Percentiles rank a stretch among this genome's conserved stretches.
Evolutionary conservation across 2,329 filamentous ascomycete genomes (phyloP).

Genomic region (Diaporthe sp.): DNA sequence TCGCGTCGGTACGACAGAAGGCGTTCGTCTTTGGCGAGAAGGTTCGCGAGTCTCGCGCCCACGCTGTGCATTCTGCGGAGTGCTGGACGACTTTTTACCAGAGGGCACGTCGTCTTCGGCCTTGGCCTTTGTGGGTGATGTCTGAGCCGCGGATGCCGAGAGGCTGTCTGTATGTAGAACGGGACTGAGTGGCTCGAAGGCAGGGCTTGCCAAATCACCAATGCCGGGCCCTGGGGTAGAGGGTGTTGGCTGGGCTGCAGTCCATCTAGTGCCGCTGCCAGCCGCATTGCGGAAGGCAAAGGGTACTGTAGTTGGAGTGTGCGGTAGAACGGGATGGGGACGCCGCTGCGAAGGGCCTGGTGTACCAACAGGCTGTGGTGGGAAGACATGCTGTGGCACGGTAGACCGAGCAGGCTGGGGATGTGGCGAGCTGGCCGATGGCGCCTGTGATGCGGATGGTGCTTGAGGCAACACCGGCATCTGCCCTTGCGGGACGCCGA

Average conservation of each 20-base stretch:
- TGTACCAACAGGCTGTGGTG: conserved; percentile 32
- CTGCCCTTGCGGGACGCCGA: conserved; percentile 25
- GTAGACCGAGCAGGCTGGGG: conserved; percentile 42
- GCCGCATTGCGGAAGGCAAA: conserved; percentile 37
- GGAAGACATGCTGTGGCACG: conserved; percentile 32
- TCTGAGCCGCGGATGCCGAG: conserved; percentile 47
- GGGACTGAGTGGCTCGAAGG: conserved; percentile 71
- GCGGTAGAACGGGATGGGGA: conserved; percentile 38
- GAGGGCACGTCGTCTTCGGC: conserved; percentile 44
- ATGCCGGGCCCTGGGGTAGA: conserved; percentile 64
- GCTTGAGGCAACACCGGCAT: conserved; percentile 3
- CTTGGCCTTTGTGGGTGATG: conserved; percentile 52
- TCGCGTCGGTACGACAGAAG: conserved; percentile 38
- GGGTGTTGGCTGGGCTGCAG: conserved; percentile 63
- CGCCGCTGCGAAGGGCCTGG: conserved; percentile 28
- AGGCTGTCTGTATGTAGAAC: conserved; percentile 55
- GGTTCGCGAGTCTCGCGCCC: conserved; percentile 44
- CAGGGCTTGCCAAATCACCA: conserved; percentile 63
- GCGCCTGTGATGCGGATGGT: conserved; percentile 39
- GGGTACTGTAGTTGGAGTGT: conserved; percentile 41
- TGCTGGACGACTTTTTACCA: conserved; percentile 37
- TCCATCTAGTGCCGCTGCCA: conserved; percentile 70
- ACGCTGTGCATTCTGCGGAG: conserved; percentile 52
- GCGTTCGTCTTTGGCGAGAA: conserved; percentile 31
- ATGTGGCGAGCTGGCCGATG: conserved; percentile 30